Percentiles rank a stretch among this genome's conserved stretches.
Conservation (phyloP, 208 protist species). For the Novymonas esmeraldas region DNA sequence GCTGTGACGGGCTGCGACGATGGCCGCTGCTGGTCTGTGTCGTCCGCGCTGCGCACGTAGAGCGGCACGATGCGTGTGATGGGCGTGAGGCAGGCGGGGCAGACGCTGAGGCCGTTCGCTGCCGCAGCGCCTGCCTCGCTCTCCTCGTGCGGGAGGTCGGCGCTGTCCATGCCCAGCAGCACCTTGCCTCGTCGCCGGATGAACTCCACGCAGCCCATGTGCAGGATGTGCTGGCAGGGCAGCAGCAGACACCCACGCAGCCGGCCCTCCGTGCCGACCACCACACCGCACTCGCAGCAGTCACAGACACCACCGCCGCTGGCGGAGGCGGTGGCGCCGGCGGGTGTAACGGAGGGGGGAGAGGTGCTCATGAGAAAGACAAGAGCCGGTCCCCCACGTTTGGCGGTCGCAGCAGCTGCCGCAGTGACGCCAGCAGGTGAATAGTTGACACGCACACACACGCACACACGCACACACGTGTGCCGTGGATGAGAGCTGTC, state of each 20-base stretch:
- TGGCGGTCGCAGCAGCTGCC: not conserved
- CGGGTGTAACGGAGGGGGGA: not conserved
- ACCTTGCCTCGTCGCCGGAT: conserved; percentile 41
- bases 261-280: conserved; percentile 64
- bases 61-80: conserved; percentile 60
- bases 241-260: conserved; percentile 68
- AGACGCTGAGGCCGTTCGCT: conserved; percentile 25
- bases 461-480: not conserved
- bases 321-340: not conserved
- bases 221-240: conserved; percentile 85
- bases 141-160: conserved; percentile 18
- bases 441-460: not conserved
- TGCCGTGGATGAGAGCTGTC: too few species aligned
- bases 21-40: not conserved
- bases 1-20: not conserved
- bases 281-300: conserved; percentile 78
- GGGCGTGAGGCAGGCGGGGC: conserved; percentile 48
- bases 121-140: not conserved
- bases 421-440: not conserved
- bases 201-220: conserved; percentile 80
- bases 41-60: conserved; percentile 34
- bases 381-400: not conserved
- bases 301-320: conserved; percentile 26
- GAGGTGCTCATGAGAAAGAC: not conserved
- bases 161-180: conserved; percentile 16